Conservation (phyloP, 306 rosid species). For the Dryas alaskensis region DNA sequence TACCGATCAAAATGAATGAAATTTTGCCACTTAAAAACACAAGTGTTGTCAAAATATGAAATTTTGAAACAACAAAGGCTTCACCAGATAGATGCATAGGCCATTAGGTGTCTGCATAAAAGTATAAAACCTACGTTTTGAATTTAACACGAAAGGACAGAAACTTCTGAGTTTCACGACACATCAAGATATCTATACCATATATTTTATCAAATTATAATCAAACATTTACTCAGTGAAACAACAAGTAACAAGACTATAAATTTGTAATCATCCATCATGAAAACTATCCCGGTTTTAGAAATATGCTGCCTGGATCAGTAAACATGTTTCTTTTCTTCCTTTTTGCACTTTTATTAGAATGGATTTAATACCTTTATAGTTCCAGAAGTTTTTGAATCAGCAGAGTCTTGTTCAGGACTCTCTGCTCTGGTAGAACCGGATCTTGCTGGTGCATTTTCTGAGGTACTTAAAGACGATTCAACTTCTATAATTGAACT, state of each 20-base stretch:
- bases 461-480: conserved; percentile 86
- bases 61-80: too few relatives aligned
- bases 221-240: neutral
- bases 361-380: conserved; percentile 50
- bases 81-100: neutral
- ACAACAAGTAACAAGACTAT: neutral
- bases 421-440: conserved; percentile 51
- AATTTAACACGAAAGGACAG: neutral
- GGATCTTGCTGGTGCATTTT: conserved; percentile 40
- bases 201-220: neutral
- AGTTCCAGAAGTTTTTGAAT: conserved; percentile 58
- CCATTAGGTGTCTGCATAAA: neutral
- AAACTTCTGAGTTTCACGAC: neutral
- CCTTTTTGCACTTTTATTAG: neutral
- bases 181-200: neutral
- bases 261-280: neutral
- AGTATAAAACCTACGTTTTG: neutral
- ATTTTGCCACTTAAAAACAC: neutral
- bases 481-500: conserved; percentile 80
- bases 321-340: neutral
- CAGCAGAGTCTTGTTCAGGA: conserved; percentile 67
- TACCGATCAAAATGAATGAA: neutral
- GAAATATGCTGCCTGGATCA: neutral
- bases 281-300: neutral
- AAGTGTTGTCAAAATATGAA: neutral